These are phyloP conservation scores for Raffaelea ambrosiae DNA, from an alignment of 2,329 filamentous ascomycete genomes.

Conservation along the genomic window DNA sequence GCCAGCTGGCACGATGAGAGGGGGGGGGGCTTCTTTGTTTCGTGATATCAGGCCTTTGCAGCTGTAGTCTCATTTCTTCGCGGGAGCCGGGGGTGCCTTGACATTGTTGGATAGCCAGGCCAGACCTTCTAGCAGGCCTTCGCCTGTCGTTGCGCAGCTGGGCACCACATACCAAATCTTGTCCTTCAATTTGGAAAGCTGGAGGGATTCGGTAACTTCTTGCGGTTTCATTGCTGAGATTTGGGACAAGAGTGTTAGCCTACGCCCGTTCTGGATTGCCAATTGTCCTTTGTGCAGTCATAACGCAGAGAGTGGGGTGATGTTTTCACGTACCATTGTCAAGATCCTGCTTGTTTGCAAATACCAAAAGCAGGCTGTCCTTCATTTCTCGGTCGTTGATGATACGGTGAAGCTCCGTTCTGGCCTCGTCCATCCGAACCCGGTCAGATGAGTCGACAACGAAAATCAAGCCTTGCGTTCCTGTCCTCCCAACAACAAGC, in stretches of 20 bases:
- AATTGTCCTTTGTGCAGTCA: neutral
- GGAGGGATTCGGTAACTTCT: constrained; percentile 69
- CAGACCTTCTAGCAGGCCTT: constrained; percentile 72
- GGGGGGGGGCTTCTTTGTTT: no score
- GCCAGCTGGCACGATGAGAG: no score
- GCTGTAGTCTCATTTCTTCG: constrained; percentile 39
- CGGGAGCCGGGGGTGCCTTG: constrained; percentile 52
- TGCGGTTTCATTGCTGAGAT: constrained; percentile 73
- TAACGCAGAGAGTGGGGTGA: neutral
- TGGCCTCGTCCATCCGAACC: constrained; percentile 83
- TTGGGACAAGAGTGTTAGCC: no score
- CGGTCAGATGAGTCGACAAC: constrained; percentile 95
- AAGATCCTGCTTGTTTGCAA: constrained; percentile 99
- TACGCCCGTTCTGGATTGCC: no score
- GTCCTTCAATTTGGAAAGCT: constrained; percentile 70
- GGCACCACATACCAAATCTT: constrained; percentile 81
- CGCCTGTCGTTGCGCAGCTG: constrained; percentile 72
- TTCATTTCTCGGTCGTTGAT: constrained; percentile 98
- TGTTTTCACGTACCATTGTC: constrained; percentile 57
- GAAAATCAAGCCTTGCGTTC: constrained; percentile 96
- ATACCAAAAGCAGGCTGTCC: constrained; percentile 86
- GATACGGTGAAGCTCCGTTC: constrained; percentile 90
- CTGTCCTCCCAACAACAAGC: no score
- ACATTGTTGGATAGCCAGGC: constrained; percentile 81
- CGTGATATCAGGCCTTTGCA: no score